Evolutionary conservation across 2,329 filamentous ascomycete genomes (phyloP), one percentile per base, ranked within the genome.

Genomic region (Thermoascus crustaceus): DNA sequence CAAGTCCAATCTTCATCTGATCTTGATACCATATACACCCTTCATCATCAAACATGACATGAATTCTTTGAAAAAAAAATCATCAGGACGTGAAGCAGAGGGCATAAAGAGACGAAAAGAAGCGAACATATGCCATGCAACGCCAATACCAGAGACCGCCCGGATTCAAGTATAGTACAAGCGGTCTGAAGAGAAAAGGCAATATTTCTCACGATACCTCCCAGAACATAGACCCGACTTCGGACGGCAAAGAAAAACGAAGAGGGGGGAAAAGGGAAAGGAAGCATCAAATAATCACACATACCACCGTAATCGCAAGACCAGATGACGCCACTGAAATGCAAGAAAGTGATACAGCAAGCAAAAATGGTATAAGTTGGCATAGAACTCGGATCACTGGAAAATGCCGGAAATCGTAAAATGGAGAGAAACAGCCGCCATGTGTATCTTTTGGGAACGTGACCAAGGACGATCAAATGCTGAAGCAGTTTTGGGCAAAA

Each of bases 141-240:
- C 38, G 25, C 26, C 43, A 43, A 42, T 42, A 34, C 40, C 43
- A 40, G 33, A 37, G 20, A 41, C 37, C 34, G 40, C 41, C 35
- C 37, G 33, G 38, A 37, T 34, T 38, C 35, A 46, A 17, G 47
- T 47, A 46, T 41, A 47, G 43, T 44, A 50, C 48, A 52, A 48
- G 40, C 44, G 43, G 45, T 52, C 46, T 52, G 49, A 38, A 45
- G 21, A 34, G 23, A 30, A 37, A 41, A 34, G 27, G 25, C 32
- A 42, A 25, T 38, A 30, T 41, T 39, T 40, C 39, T 34, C 34
- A 45, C 29, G 17, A 34, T 42, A 30, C 37, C 34, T 39, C 39
- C 35, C 13, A 33, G 21, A 22, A 33, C 21, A 22, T 13, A 33
- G 19, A 13, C 16, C 14, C 16, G 19, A 33, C 19, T 22, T 11